Evolutionary conservation across 2,329 filamentous ascomycete genomes (phyloP).

Genomic region (Aspergillus luchuensis): DNA sequence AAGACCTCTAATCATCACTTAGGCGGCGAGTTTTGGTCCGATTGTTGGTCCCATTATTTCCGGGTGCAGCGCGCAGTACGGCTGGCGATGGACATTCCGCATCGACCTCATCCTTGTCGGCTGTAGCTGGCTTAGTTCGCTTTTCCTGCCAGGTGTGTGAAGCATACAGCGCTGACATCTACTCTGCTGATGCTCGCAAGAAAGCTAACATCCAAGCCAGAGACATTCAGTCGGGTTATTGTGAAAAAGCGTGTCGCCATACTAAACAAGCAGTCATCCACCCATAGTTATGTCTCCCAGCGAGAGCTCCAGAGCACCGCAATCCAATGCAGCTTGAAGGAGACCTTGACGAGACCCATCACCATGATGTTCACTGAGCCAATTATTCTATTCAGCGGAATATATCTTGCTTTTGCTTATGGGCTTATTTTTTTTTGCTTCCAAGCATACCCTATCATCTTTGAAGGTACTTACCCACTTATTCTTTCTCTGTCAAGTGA

Average conservation of each 20-base stretch:
- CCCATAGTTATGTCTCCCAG: constrained; percentile 53
- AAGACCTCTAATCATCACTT: constrained; percentile 5
- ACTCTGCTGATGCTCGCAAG: too few relatives aligned
- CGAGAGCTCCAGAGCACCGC: constrained; percentile 59
- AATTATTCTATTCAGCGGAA: constrained; percentile 69
- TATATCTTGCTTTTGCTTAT: constrained; percentile 72
- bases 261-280: constrained; percentile 57
- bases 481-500: fast-evolving
- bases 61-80: constrained; percentile 43
- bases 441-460: constrained; percentile 73
- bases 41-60: constrained; percentile 49
- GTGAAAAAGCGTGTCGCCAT: constrained; percentile 59
- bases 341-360: constrained; percentile 71
- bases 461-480: constrained; percentile 43
- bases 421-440: constrained; percentile 73
- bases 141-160: constrained; percentile 57
- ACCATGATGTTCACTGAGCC: constrained; percentile 73
- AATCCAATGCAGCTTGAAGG: constrained; percentile 53
- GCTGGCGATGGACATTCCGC: constrained; percentile 54
- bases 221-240: constrained; percentile 64
- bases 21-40: constrained; percentile 44
- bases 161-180: neutral
- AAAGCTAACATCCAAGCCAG: constrained; percentile 30
- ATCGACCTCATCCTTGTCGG: constrained; percentile 67
- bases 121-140: constrained; percentile 58